A percentile compares a stretch with the other conserved stretches of the same genome.
Conservation (phyloP, 139 green algal genomes). For the Ulvella scutata region DNA sequence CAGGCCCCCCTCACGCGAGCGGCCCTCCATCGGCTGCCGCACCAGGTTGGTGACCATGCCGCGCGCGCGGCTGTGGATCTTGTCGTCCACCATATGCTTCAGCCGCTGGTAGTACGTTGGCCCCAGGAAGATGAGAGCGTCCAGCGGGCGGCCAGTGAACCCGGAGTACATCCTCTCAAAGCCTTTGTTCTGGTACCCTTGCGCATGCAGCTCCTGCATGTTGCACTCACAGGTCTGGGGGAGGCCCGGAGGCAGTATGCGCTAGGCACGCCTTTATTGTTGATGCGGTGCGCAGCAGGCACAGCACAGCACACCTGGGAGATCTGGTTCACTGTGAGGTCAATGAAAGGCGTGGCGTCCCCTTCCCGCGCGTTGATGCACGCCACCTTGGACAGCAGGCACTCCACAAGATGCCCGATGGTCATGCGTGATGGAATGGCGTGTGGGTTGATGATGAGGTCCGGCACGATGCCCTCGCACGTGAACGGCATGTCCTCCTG, state of each 20-base stretch:
- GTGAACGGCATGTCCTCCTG: conserved; percentile 69
- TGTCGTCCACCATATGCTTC: conserved; percentile 99
- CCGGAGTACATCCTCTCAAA: conserved; percentile 96
- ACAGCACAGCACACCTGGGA: conserved; percentile 53
- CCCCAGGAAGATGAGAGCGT: conserved; percentile 82
- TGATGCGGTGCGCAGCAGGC: too few relatives aligned
- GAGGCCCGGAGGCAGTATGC: too few relatives aligned
- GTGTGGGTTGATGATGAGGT: conserved; percentile 98
- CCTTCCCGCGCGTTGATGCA: conserved; percentile 73
- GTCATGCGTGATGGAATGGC: conserved; percentile 99
- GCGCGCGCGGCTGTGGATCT: conserved; percentile 81
- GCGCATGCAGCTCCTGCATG: conserved; percentile 28
- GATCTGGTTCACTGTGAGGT: conserved; percentile 92
- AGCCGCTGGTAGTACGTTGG: conserved; percentile 99
- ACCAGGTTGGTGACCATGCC: conserved; percentile 89
- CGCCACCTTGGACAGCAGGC: conserved; percentile 89
- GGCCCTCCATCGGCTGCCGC: conserved; percentile 88
- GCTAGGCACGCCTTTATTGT: too few relatives aligned
- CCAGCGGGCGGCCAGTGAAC: conserved; percentile 64
- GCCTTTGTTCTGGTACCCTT: conserved; percentile 66
- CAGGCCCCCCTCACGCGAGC: conserved; percentile 86
- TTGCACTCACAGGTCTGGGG: conserved; percentile 14
- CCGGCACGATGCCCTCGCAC: conserved; percentile 74
- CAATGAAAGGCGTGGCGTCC: conserved; percentile 96
- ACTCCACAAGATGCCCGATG: conserved; percentile 97